phyloP scores from a whole-genome alignment of 176 grass and related monocot species.

The Musa schizocarpa region DNA sequence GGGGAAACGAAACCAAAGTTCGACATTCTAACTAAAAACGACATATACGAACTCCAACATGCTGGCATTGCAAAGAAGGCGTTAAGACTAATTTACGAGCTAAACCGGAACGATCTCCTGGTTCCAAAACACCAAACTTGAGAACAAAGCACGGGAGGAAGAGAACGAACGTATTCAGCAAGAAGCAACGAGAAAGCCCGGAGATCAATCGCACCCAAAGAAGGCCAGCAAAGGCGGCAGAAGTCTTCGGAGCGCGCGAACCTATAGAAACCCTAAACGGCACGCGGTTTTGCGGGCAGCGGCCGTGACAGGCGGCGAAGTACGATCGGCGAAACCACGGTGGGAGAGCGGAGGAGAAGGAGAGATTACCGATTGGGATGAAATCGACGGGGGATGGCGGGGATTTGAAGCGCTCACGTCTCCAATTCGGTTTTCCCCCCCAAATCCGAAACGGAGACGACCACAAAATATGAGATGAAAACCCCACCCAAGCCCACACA shows the following conservation, averaged over 20 bases:
- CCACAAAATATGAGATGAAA: background rate
- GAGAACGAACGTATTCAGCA: background rate
- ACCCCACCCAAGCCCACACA: background rate
- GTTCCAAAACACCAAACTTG: background rate
- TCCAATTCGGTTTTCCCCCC: slow-evolving; percentile 1
- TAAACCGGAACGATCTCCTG: background rate
- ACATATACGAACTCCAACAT: background rate
- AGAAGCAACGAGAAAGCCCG: background rate
- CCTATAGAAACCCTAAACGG: slow-evolving; percentile 4
- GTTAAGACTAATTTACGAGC: background rate
- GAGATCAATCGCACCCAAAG: background rate
- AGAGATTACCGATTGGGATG: slow-evolving; percentile 11
- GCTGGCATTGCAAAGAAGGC: background rate
- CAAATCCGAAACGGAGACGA: background rate
- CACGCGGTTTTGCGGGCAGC: background rate
- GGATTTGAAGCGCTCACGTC: slow-evolving; percentile 4
- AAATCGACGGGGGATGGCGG: background rate
- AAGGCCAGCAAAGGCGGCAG: too few relatives aligned
- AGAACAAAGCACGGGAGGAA: background rate
- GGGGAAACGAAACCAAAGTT: background rate
- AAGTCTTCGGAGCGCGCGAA: background rate
- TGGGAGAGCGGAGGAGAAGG: background rate
- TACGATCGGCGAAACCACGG: background rate
- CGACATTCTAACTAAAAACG: background rate
- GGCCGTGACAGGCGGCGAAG: slow-evolving; percentile 4